Conservation (phyloP, 177 flowering plant species). For the Vitis hybrid region DNA sequence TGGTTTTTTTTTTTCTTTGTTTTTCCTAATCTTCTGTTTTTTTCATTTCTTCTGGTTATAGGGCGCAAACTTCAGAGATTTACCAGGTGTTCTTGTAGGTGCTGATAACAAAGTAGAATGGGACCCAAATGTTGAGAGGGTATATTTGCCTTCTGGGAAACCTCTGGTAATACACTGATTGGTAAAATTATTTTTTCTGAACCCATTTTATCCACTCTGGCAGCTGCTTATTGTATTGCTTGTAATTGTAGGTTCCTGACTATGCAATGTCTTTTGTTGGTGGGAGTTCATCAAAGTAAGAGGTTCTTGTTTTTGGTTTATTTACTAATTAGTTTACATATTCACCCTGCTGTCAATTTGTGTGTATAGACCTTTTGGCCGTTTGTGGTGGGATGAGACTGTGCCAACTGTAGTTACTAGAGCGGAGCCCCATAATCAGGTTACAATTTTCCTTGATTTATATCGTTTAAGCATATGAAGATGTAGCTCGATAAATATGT, state of each 20-base stretch:
- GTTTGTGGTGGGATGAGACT: conserved; percentile 89
- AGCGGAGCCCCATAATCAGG: conserved; percentile 95
- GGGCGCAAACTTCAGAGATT: conserved; percentile 83
- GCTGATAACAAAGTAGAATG: conserved; percentile 55
- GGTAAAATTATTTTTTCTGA: too few species aligned
- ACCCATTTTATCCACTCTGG: not conserved
- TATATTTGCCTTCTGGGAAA: conserved; percentile 52
- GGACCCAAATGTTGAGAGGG: conserved; percentile 51
- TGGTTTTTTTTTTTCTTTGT: not conserved
- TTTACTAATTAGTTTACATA: not conserved
- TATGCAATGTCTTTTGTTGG: conserved; percentile 57
- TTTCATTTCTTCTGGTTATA: conserved; percentile 12
- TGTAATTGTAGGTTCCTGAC: conserved; percentile 49
- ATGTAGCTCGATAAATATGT: too few species aligned
- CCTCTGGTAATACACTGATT: conserved; percentile 49
- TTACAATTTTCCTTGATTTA: conserved; percentile 6
- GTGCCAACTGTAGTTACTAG: conserved; percentile 88
- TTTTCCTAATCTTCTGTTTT: not conserved
- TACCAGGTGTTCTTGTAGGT: conserved; percentile 64
- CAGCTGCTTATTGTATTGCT: not conserved
- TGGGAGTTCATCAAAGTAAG: conserved; percentile 65
- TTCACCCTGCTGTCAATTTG: not conserved
- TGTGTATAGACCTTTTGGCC: conserved; percentile 64
- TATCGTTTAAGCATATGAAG: not conserved
- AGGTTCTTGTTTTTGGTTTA: not conserved